phyloP scores from a whole-genome alignment of 2,329 filamentous ascomycete genomes.

The Trematosphaeria pertusa region DNA sequence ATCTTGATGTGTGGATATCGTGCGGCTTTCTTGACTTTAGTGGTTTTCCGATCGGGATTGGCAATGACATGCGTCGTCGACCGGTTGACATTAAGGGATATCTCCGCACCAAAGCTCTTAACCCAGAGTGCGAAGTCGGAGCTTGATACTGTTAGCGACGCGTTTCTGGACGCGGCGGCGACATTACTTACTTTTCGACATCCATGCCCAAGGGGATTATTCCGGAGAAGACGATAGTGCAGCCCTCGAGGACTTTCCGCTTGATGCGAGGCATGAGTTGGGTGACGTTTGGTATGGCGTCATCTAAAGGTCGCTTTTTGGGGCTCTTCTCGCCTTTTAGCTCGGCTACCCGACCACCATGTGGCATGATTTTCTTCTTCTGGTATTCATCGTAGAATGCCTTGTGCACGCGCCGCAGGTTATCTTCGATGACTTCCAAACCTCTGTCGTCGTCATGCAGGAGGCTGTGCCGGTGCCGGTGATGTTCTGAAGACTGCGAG shows the following conservation, averaged over 20 bases:
- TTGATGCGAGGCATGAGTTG: constrained; percentile 85
- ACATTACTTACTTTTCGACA: constrained; percentile 62
- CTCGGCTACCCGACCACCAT: constrained; percentile 57
- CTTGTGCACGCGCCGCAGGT: constrained; percentile 76
- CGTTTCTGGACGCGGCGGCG: no score
- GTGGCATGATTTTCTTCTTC: constrained; percentile 51
- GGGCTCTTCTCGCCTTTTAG: constrained; percentile 58
- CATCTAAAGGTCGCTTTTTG: constrained; percentile 56
- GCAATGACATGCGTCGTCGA: constrained; percentile 75
- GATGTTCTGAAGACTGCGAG: constrained; percentile 35
- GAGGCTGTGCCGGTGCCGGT: constrained; percentile 72
- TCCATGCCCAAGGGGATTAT: constrained; percentile 84
- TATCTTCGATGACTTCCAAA: constrained; percentile 75
- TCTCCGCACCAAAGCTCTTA: constrained; percentile 79
- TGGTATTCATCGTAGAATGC: constrained; percentile 88
- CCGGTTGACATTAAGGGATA: constrained; percentile 64
- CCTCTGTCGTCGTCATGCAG: constrained; percentile 89
- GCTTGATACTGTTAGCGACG: constrained; percentile 36
- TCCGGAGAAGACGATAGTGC: constrained; percentile 86
- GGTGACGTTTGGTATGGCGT: constrained; percentile 82
- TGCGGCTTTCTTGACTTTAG: constrained; percentile 88
- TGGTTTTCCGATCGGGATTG: constrained; percentile 75
- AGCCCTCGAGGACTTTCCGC: constrained; percentile 73
- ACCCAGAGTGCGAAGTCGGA: constrained; percentile 91
- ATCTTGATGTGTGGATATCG: constrained; percentile 84